Conservation (phyloP, 805 yeast genomes). For the Starmerella roubikii region DNA sequence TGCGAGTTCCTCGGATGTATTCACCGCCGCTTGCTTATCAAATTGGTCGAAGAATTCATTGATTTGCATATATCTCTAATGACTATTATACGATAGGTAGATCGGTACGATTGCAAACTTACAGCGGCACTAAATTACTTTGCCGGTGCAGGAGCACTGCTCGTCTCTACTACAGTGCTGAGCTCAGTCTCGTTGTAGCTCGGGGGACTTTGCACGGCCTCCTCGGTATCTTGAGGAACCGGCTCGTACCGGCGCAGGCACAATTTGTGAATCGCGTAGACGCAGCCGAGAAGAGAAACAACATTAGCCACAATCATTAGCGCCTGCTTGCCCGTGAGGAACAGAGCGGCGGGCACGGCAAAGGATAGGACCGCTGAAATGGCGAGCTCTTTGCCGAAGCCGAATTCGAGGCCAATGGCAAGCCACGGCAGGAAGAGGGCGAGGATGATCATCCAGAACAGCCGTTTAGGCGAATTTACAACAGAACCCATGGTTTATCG, state of each 20-base stretch:
- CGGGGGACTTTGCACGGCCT: background rate
- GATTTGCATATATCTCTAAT: no score
- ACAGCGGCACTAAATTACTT: no score
- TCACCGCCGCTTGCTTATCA: no score
- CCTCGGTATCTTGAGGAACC: background rate
- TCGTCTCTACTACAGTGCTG: background rate
- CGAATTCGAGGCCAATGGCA: conserved; percentile 1
- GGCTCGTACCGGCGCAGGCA: conserved; percentile 1
- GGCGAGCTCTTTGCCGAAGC: background rate
- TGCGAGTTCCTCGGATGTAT: no score
- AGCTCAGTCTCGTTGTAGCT: background rate
- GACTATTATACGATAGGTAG: no score
- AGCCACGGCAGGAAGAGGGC: conserved; percentile 4
- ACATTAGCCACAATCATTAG: background rate
- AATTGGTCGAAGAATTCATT: no score
- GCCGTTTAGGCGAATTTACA: conserved; percentile 1
- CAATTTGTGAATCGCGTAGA: background rate
- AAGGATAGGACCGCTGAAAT: background rate
- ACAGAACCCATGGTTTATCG: no score
- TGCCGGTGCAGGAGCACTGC: no score
- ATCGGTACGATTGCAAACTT: no score
- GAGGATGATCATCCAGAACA: conserved; percentile 3
- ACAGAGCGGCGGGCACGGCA: background rate
- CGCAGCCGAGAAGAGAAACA: background rate
- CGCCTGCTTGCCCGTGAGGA: background rate